Evolutionary conservation across 2,329 filamentous ascomycete species (phyloP).

Genomic region (Fusarium hainanense): DNA sequence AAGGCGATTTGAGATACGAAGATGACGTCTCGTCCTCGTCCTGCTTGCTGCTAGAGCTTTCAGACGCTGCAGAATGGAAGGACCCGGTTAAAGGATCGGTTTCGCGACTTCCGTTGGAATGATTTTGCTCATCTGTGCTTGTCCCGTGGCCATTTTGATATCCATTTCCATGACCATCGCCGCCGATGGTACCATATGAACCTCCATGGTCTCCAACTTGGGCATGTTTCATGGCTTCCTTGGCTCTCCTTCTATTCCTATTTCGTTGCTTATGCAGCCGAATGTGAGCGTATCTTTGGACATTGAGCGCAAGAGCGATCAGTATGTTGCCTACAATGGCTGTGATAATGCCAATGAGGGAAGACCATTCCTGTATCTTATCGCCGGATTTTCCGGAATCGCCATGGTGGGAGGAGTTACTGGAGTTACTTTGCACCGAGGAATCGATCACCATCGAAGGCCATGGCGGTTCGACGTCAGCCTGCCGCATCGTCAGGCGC

Average conservation of each 20-base stretch:
- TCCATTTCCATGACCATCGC: slow-evolving; percentile 35
- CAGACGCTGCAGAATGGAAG: slow-evolving; percentile 55
- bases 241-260: slow-evolving; percentile 65
- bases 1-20: slow-evolving; percentile 88
- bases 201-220: slow-evolving; percentile 47
- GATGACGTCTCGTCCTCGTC: slow-evolving; percentile 60
- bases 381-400: slow-evolving; percentile 54
- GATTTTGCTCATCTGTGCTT: slow-evolving; percentile 46
- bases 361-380: slow-evolving; percentile 80
- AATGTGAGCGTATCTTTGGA: slow-evolving; percentile 95
- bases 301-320: slow-evolving; percentile 95
- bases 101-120: slow-evolving; percentile 55
- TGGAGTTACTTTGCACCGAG: slow-evolving; percentile 31
- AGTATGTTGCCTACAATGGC: slow-evolving; percentile 93
- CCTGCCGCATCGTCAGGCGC: slow-evolving; percentile 44
- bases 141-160: slow-evolving; percentile 33
- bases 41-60: slow-evolving; percentile 39
- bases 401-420: slow-evolving; percentile 30
- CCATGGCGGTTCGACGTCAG: slow-evolving; percentile 43
- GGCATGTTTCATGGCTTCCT: slow-evolving; percentile 62
- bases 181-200: slow-evolving; percentile 52
- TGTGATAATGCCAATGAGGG: slow-evolving; percentile 92
- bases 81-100: slow-evolving; percentile 65
- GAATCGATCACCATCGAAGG: slow-evolving; percentile 31
- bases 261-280: slow-evolving; percentile 78